Evolutionary conservation across 1,139 yeast genomes (phyloP).

Genomic region (Taphrina populina): DNA sequence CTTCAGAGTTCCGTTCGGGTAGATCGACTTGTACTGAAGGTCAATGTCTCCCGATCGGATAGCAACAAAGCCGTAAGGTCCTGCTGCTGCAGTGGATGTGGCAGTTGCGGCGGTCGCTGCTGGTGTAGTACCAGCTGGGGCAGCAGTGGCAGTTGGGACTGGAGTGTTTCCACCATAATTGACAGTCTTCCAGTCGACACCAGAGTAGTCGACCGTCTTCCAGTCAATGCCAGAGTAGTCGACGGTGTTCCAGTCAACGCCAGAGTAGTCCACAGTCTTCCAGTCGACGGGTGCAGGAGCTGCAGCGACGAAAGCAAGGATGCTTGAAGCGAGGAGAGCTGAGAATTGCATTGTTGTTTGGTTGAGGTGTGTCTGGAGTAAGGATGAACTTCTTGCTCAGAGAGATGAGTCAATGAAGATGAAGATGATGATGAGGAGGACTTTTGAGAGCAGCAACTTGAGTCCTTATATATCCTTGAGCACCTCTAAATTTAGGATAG

Average conservation of each 20-base stretch:
- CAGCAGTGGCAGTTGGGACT: conserved; percentile 7
- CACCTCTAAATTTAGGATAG: neutral
- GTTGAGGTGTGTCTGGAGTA: no score
- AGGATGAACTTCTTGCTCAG: no score
- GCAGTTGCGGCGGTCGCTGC: conserved; percentile 2
- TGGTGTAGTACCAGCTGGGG: neutral
- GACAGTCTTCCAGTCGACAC: conserved; percentile 14
- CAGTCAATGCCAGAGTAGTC: conserved; percentile 18
- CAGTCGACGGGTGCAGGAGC: conserved; percentile 25
- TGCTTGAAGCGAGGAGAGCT: conserved; percentile 32
- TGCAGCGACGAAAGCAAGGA: conserved; percentile 24
- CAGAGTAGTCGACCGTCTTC: conserved; percentile 7
- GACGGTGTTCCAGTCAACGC: conserved; percentile 24
- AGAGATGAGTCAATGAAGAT: no score
- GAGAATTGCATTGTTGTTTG: conserved; percentile 26
- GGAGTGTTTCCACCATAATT: conserved; percentile 2
- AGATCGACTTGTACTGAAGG: conserved; percentile 2
- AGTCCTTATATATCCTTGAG: conserved; percentile 5
- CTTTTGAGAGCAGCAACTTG: neutral
- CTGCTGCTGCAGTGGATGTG: conserved; percentile 6
- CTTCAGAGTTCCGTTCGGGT: neutral
- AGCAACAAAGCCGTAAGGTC: conserved; percentile 12
- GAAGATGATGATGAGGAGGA: conserved; percentile 1
- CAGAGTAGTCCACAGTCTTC: conserved; percentile 13
- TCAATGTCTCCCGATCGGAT: conserved; percentile 10